A percentile compares a stretch with the other conserved stretches of the same genome.
Conservation (phyloP, 1,284 basidiomycete species). For the Pseudozyma flocculosa region DNA sequence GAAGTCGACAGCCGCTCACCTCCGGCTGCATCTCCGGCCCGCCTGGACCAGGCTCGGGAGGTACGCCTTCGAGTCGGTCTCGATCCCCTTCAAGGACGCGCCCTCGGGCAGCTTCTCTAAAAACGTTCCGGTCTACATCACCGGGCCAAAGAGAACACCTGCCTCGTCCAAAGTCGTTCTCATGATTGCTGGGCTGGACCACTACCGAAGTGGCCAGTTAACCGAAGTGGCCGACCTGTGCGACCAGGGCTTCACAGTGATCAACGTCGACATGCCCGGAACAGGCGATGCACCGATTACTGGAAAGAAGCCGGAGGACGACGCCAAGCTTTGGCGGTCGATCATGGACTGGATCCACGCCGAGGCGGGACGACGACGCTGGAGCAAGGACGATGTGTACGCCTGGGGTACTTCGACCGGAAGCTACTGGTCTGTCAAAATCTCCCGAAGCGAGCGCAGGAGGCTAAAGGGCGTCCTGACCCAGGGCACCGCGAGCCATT, state of each 20-base stretch:
- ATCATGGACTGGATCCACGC: conserved; percentile 29
- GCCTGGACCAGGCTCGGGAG: neutral
- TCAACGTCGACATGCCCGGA: conserved; percentile 24
- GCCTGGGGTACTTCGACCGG: conserved; percentile 33
- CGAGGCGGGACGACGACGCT: conserved; percentile 1
- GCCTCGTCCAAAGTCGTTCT: conserved; percentile 20
- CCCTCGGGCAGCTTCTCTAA: neutral
- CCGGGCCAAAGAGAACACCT: neutral
- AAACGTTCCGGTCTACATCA: neutral
- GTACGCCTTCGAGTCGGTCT: conserved; percentile 4
- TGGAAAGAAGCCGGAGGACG: conserved; percentile 7
- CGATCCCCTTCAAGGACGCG: conserved; percentile 1
- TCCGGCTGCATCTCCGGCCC: too few species aligned
- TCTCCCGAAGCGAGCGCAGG: conserved; percentile 12
- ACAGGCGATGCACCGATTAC: conserved; percentile 34
- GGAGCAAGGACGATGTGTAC: conserved; percentile 13
- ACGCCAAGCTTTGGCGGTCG: conserved; percentile 15
- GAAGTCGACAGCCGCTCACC: too few species aligned
- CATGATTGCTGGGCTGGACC: conserved; percentile 33
- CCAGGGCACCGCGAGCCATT: conserved; percentile 33
- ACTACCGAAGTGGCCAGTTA: conserved; percentile 25
- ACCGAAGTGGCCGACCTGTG: conserved; percentile 9
- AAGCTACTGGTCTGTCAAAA: conserved; percentile 25
- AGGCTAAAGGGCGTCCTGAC: conserved; percentile 16
- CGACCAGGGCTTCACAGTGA: conserved; percentile 7